Percentiles rank a stretch among this genome's conserved stretches.
Conservation (phyloP, 1,284 basidiomycete genomes). For the Rhodotorula sp. region DNA sequence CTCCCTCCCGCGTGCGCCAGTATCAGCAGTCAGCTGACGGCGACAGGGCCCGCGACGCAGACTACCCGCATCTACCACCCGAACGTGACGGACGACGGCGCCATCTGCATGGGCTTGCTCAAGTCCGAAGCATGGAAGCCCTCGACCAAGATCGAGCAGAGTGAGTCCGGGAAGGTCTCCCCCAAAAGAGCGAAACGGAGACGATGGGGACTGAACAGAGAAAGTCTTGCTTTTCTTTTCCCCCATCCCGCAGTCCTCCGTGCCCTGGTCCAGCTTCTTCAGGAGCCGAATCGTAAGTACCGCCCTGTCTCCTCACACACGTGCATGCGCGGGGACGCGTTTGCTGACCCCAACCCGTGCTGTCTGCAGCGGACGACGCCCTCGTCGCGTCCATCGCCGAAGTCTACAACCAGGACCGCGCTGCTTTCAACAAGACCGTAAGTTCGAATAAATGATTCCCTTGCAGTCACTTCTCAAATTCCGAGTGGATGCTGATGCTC, state of each 20-base stretch:
- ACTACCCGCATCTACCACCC: constrained; percentile 85
- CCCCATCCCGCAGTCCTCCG: constrained; percentile 34
- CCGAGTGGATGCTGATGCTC: not conserved
- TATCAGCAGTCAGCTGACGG: not conserved
- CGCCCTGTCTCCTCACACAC: not conserved
- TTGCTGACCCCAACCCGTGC: no score
- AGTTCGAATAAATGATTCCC: not conserved
- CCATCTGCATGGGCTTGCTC: constrained; percentile 58
- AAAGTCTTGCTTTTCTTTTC: no score
- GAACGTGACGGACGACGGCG: constrained; percentile 84
- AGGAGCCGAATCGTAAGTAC: constrained; percentile 42
- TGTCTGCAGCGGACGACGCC: constrained; percentile 41
- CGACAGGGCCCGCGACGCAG: constrained; percentile 10
- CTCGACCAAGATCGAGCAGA: constrained; percentile 63
- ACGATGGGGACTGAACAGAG: no score
- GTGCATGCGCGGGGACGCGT: not conserved
- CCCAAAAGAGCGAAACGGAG: no score
- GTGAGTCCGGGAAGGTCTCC: constrained; percentile 6
- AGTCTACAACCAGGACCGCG: constrained; percentile 40
- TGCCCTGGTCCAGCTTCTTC: constrained; percentile 43
- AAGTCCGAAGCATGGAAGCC: constrained; percentile 74
- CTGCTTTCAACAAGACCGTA: constrained; percentile 40
- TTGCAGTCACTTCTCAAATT: no score
- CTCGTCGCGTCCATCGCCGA: constrained; percentile 46
- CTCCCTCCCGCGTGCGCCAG: no score